These are phyloP conservation scores for Trichoderma sp. DNA, from an alignment of 2,329 filamentous ascomycete species.

Conservation along the genomic window DNA sequence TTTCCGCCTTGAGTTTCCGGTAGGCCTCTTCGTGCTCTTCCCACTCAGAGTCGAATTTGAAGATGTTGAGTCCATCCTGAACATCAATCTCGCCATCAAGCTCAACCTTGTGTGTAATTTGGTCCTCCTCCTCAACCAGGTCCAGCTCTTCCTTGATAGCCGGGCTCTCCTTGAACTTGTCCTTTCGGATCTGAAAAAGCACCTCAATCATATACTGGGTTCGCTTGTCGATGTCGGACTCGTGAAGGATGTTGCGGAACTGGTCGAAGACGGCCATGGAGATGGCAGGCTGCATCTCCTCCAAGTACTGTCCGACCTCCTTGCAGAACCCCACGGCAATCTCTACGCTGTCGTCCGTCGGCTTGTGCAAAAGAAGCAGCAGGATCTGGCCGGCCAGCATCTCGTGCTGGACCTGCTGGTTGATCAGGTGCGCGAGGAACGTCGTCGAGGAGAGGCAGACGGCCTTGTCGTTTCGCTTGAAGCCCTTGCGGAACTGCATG, in stretches of 20 bases:
- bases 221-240: slow-evolving; percentile 94
- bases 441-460: slow-evolving; percentile 92
- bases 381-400: slow-evolving; percentile 92
- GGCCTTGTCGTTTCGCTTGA: slow-evolving; percentile 94
- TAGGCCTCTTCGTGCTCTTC: slow-evolving; percentile 91
- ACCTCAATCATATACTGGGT: slow-evolving; percentile 99
- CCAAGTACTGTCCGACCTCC: slow-evolving; percentile 90
- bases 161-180: slow-evolving; percentile 94
- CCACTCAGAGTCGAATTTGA: slow-evolving; percentile 90
- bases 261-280: slow-evolving; percentile 92
- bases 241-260: slow-evolving; percentile 91
- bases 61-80: slow-evolving; percentile 88
- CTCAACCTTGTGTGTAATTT: slow-evolving; percentile 86
- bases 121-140: slow-evolving; percentile 94
- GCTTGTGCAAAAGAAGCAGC: slow-evolving; percentile 88
- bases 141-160: slow-evolving; percentile 91
- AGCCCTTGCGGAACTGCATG: slow-evolving; percentile 92
- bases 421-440: slow-evolving; percentile 93
- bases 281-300: slow-evolving; percentile 91
- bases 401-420: slow-evolving; percentile 94
- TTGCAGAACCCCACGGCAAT: slow-evolving; percentile 92
- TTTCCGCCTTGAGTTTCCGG: slow-evolving; percentile 86
- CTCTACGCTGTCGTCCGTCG: slow-evolving; percentile 96
- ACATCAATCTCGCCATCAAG: slow-evolving; percentile 83
- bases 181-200: slow-evolving; percentile 92